Conservation (phyloP, 2,329 filamentous ascomycete genomes). For the Penicillium frequentans region DNA sequence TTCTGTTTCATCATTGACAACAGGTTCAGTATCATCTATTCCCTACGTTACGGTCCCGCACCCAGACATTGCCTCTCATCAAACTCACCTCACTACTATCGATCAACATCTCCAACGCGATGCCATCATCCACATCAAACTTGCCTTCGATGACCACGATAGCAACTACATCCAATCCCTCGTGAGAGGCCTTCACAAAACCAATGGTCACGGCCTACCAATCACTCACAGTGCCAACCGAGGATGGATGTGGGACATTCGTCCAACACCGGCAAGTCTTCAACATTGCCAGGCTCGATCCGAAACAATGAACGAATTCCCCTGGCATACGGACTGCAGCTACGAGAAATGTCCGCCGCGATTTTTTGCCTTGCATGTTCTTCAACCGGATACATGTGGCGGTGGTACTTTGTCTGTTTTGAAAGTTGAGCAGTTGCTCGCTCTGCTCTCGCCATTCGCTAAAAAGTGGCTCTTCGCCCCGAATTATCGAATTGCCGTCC, state of each 20-base stretch:
- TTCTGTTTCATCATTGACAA: too few species aligned
- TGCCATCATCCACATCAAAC: too few species aligned
- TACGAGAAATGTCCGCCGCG: conserved; percentile 27
- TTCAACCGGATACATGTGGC: conserved; percentile 41
- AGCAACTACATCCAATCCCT: too few species aligned
- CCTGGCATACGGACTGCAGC: too few species aligned
- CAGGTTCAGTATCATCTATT: too few species aligned
- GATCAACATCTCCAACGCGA: too few species aligned
- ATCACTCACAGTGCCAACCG: conserved; percentile 42
- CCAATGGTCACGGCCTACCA: conserved; percentile 31
- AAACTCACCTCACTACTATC: too few species aligned
- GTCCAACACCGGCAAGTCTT: conserved; percentile 26
- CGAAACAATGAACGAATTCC: conserved; percentile 41
- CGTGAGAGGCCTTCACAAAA: too few species aligned
- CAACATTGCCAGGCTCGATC: conserved; percentile 32
- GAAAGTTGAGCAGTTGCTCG: conserved; percentile 15
- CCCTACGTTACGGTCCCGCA: too few species aligned
- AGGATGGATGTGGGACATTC: conserved; percentile 49
- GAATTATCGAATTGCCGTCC: conserved; percentile 35
- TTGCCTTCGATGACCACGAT: too few species aligned
- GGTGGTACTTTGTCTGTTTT: conserved; percentile 12
- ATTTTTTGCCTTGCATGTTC: conserved; percentile 45
- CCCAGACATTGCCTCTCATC: too few species aligned
- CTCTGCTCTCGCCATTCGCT: conserved; percentile 26
- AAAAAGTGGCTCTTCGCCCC: conserved; percentile 20